Base-by-base conservation (phyloP, 2,329 filamentous ascomycete genomes). In the Endoconidiophora laricicola region DNA sequence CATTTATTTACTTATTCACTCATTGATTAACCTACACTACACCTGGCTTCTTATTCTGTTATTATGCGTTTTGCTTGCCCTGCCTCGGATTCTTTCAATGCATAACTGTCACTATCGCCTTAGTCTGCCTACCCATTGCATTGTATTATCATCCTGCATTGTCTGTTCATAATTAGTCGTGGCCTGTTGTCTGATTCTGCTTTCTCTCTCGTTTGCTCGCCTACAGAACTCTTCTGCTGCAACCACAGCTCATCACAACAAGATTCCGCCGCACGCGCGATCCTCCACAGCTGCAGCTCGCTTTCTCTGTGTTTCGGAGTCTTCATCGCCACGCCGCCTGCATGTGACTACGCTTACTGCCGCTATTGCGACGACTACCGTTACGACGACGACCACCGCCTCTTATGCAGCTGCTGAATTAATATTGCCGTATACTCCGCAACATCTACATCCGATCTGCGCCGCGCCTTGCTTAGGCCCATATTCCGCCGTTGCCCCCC, bases 141-240 rank as follows among this genome's bases (percentile, higher is more conserved):
- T 9, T 46, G 9, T 46, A 18, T 24, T 23, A 33, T 39, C 20
- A 46, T 46, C 44, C 44, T 46, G 42, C 36, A 9, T 33, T 46
- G 33, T 14, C 18, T 23, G 20, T 29, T 24, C 9, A 14, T 23
- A 24, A 26, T 14, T 26, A 24, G 41, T 10, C 20, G 14, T 44
- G 20, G 14, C 41, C 6, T 44, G 41, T 26, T 26, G 7, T 44
- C 18, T 37, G 18, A 26, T 39, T 12, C 44, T 38, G 44, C 9
- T 29, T 46, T 16, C 33, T 14, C 12, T n/a, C 6, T 16, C 29
- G 23, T 9, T 46, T 39, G 29, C 29, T 33, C 36, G 33, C 44
- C 36, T 46, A 14, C 20, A 39, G 44, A 46, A 24, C 22, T n/a
- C 18, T 22, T 29, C 26, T 20, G 37, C 44, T 33, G 29, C 12